Base-by-base conservation (phyloP, 139 green algal genomes). In the Spirogloea muscicola region DNA sequence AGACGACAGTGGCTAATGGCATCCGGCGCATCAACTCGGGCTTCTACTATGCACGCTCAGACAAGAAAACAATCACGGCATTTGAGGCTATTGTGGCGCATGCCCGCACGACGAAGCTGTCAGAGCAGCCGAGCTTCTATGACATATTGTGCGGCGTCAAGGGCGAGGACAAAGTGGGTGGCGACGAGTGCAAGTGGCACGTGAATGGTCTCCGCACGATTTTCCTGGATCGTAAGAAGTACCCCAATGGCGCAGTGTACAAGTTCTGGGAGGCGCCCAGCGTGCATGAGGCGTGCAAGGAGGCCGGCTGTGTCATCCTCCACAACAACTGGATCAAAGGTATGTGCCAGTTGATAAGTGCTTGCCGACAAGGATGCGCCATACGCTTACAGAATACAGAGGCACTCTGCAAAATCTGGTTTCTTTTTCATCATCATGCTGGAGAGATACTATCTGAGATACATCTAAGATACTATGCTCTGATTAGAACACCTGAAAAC, bases 101-200 rank as follows among this genome's bases (percentile, higher is more conserved):
- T 3, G 65, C 65, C 27, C 34, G 21, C 10, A 63, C 13, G 43
- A 66, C 65, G 5, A 67, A 74, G 65, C 49, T 62, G 62, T 71
- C 62, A 31, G 62, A 71, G 38, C 62, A 71, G 55, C 65, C 65
- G 31, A 74, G 65, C 13, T 74, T 74, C 16, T 68, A 74, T 33
- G 43, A 62, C 44, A 37, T 66, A 36, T 33, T 74, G 65, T 74
- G 65, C 13, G 43, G 44, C 7, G 51, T n/a, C n/a, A 39, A 43
- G 2, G 65, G 65, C 27, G 65, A 68, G 43, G 13, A 34, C 57
- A 13, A 18, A 42, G 57, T 65, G 57, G 57, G 46, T n/a, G n/a
- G n/a, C n/a, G 58, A 66, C 10, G 33, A 43, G 29, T 66, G 58
- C 31, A 13, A 25, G 33, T 43, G 58, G 33, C 10, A 7, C 58